phyloP scores from a whole-genome alignment of 352 stramenopile species.

The Saprolegnia parasitica region DNA sequence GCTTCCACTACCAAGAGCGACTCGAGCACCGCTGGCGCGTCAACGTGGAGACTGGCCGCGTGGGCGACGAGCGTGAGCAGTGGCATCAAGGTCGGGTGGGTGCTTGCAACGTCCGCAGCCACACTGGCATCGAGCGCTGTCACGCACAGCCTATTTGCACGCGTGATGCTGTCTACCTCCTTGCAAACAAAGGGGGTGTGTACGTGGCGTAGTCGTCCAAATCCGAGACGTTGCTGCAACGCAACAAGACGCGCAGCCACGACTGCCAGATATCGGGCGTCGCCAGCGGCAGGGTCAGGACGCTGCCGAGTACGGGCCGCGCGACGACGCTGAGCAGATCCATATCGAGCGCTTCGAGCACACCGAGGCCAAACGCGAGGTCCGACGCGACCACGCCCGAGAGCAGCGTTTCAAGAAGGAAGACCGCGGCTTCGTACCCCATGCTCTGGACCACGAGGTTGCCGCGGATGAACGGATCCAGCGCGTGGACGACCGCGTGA shows the following conservation, averaged over 20 bases:
- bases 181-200: neutral
- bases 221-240: neutral
- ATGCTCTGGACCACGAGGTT: constrained; percentile 18
- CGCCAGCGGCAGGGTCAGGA: neutral
- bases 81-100: neutral
- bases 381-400: neutral
- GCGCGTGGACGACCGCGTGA: neutral
- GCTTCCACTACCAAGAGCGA: neutral
- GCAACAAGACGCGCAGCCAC: constrained; percentile 9
- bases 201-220: constrained; percentile 7
- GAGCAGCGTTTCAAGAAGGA: constrained; percentile 18
- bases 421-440: constrained; percentile 23
- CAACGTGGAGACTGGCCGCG: neutral
- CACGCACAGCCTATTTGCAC: neutral
- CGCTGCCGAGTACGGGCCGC: neutral
- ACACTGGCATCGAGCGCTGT: neutral
- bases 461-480: constrained; percentile 25
- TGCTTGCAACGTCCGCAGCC: neutral
- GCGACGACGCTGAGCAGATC: constrained; percentile 11
- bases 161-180: neutral
- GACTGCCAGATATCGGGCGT: neutral
- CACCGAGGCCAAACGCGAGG: neutral
- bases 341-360: neutral
- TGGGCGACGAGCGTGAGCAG: constrained; percentile 8
- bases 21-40: neutral